Evolutionary conservation across 2,329 filamentous ascomycete genomes (phyloP), one percentile per base, ranked within the genome.

Genomic region (Neocucurbitaria cava): DNA sequence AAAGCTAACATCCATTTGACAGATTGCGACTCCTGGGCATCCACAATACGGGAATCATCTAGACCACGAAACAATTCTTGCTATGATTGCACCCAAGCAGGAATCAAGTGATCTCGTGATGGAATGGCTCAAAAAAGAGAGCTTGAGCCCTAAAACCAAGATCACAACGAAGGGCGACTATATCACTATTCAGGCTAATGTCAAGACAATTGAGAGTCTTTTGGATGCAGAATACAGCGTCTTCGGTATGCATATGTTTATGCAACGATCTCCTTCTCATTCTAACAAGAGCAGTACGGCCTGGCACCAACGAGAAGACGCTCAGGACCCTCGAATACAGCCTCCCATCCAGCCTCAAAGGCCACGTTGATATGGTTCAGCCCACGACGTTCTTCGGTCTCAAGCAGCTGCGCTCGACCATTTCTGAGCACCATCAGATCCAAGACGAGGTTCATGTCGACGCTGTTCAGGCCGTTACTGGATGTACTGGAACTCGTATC

Each of bases 11-110:
- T 24, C 2, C 20, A 20, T 24, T n/a, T n/a, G 3, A 41, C 39
- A 64, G 61, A 65, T 85, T 24, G 84, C 82, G 7, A 78, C 84
- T 55, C 83, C 82, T 2, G 72, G 69, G 9, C 79, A 83, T 58
- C 49, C 70, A 49, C 78, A 81, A 33, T 85, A 85, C 59, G 82
- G 83, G 46, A 72, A 81, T 42, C 81, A 85, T 66, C 72, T 85
- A 39, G 78, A 74, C 40, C 67, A 76, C 3, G 74, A 79, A 4
- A 73, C 78, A 3, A 79, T 86, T 39, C 74, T 81, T 39, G 75
- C 81, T 39, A 74, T 86, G 36, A 72, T 84, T 36, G 77, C 77
- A 59, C 84, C 84, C 4, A 68, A 78, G 1, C 76, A 82, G 2
- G 77, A 85, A 52, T 79, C 82, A 1, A 64, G 79, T 7, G 68